Evolutionary conservation across 2,329 filamentous ascomycete species (phyloP), one percentile per base, ranked within the genome.

Genomic region (Mollisia scopiformis): DNA sequence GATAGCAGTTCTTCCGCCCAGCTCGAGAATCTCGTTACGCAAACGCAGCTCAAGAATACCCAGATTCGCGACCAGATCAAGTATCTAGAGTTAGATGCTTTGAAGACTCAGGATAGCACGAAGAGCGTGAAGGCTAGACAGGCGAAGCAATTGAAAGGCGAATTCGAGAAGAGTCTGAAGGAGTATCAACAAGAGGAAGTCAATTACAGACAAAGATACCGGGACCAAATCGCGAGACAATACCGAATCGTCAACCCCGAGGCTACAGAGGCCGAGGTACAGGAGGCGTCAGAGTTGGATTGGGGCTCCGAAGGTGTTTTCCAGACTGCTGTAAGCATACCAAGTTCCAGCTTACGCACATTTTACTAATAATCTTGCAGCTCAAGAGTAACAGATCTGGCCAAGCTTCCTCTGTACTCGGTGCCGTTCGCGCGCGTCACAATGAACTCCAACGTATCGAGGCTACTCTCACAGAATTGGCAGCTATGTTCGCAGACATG

Each of bases 391-490:
- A 92, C 80, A 89, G 89, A 66, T 86, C 85, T 47, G 89, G 88
- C 58, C 88, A 91, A 72, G 91, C 90, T 43, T 85, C 82, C 54
- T 87, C 88, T 16, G 86, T 92, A 7, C 86, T 94, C 53, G 90
- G 90, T 66, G 89, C 89, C 65, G 91, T 94, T 39, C 89, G 90
- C 66, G 90, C 90, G 37, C 90, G 91, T 58, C 91, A 94, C 80
- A 91, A 90, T 73, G 91, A 94, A 77, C 88, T 94, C 65, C 85
- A 91, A 77, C 86, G 86, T 75, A 94, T 95, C 68, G 90, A 94
- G 76, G 82, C 85, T 73, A 92, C 89, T 6, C 82, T 94, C 66
- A 78, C 80, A 35, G 89, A 94, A 74, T 83, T 94, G 43, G 82
- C 86, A 27, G 74, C 82, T 51, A 82, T 94, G 69, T 93, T 92